Evolutionary conservation across 192 early-diverging fungal genomes (phyloP), one percentile per base, ranked within the genome.

Genomic region (Backusella tuberculispora): DNA sequence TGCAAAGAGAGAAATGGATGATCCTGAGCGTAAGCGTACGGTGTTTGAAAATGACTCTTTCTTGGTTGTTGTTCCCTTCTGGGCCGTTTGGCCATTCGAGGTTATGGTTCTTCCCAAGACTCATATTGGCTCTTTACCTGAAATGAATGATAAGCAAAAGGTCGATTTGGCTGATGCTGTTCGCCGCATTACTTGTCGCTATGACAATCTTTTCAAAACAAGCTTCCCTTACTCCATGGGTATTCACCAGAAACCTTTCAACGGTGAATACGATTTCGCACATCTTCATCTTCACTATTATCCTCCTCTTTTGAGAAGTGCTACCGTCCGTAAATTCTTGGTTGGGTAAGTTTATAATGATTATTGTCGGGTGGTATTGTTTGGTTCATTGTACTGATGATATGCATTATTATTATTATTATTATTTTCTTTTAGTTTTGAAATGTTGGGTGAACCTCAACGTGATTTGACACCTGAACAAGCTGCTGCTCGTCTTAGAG

Each of bases 141-240:
- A 90, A 38, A 75, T 94, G 43, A 66, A 72, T 43, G 56, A 71
- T n/a, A 3, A 48, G 45, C 89, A 95, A 77, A 80, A 84, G 72
- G 21, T 74, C 12, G 90, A 93, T 68, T 81, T 97, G 40, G 95
- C 96, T 5, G 89, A 91, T 67, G 89, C 93, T 56, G 76, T 98
- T 19, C 83, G 90, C 10, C 81, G 86, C 3, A 85, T 97, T 10
- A 93, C 95, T 8, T 91, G 89, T 50, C 88, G 91, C 12, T 99
- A 99, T 85, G 97, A 99, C 77, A 96, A 97, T 78, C 64, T 99
- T 34, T 99, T 99, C 78, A 69, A 89, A 66, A 92, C 89, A 76
- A 91, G 90, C 34, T 99, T 99, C 82, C 96, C 97, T 3, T 99
- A 99, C 81, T 95, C 95, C 5, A 97, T 97, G 96, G 97, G 97